Percentiles rank a stretch among this genome's conserved stretches.
Evolutionary conservation across 306 rosid species (phyloP).

Genomic region (Delonix regia): DNA sequence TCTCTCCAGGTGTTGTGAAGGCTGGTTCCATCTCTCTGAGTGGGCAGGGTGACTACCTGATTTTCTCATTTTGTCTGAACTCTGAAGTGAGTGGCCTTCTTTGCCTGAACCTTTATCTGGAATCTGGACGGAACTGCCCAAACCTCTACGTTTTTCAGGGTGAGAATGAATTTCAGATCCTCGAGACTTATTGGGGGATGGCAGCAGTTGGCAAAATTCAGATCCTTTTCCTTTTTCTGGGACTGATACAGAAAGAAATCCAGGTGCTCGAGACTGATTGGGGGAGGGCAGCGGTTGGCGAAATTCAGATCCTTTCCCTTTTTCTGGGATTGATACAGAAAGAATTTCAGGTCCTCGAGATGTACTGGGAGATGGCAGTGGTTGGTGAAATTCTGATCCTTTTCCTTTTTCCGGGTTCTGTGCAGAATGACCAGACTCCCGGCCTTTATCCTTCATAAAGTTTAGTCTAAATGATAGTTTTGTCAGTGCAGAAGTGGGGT

Average conservation of each 20-base stretch:
- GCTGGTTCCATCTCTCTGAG: conserved; percentile 52
- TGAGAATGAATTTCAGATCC: too few species aligned
- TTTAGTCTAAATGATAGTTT: conserved; percentile 80
- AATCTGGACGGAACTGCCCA: conserved; percentile 34
- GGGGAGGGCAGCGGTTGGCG: conserved; percentile 23
- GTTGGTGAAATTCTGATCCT: conserved; percentile 45
- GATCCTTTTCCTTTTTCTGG: conserved; percentile 20
- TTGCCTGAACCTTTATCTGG: conserved; percentile 40
- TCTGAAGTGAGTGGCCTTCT: conserved; percentile 46
- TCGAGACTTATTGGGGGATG: too few species aligned
- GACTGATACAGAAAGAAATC: neutral
- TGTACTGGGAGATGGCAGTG: conserved; percentile 26
- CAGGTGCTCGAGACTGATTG: conserved; percentile 35
- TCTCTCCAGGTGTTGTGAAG: conserved; percentile 51
- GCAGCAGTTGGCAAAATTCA: too few species aligned
- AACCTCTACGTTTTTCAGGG: conserved; percentile 29
- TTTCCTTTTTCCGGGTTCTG: conserved; percentile 50
- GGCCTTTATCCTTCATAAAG: conserved; percentile 77
- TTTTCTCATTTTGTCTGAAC: conserved; percentile 53
- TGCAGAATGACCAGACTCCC: conserved; percentile 41
- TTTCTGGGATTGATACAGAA: conserved; percentile 29
- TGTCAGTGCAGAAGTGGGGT: conserved; percentile 65
- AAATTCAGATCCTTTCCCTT: conserved; percentile 48
- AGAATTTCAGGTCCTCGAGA: conserved; percentile 30
- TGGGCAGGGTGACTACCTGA: conserved; percentile 56